Conservation (phyloP, 2,329 filamentous ascomycete genomes). For the Cordyceps farinosa region DNA sequence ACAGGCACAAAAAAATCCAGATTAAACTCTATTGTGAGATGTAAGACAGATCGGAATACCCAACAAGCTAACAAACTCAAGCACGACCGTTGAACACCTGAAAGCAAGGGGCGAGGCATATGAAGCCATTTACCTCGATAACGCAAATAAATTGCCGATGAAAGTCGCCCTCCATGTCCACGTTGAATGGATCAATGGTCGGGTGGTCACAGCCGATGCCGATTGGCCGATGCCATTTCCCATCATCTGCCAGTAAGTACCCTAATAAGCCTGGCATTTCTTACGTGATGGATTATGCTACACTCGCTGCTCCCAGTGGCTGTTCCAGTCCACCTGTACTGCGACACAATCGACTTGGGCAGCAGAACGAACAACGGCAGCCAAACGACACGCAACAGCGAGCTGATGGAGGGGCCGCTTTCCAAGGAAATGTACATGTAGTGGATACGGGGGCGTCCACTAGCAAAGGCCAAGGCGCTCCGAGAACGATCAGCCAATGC, state of each 20-base stretch:
- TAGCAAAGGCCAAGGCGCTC: constrained; percentile 8
- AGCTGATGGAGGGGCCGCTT: background rate
- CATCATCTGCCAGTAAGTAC: background rate
- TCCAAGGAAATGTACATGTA: constrained; percentile 4
- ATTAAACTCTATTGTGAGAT: constrained; percentile 4
- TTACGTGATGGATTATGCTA: background rate
- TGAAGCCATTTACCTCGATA: background rate
- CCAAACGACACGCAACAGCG: background rate
- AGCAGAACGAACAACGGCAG: background rate
- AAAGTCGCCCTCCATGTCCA: background rate
- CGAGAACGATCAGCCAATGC: constrained; percentile 8
- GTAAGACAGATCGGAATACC: constrained; percentile 3
- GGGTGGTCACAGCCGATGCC: background rate
- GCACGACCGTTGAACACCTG: background rate
- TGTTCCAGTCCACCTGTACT: background rate
- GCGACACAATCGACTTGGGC: background rate
- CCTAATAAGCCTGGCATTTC: background rate
- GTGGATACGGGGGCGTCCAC: constrained; percentile 10
- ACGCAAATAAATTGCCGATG: background rate
- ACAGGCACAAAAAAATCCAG: background rate
- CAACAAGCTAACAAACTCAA: constrained; percentile 1
- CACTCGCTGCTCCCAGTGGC: background rate
- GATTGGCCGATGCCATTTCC: background rate
- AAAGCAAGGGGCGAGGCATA: background rate
- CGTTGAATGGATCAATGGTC: background rate